Base-by-base conservation (phyloP, 805 yeast genomes). In the Zygotorulaspora danielsina region DNA sequence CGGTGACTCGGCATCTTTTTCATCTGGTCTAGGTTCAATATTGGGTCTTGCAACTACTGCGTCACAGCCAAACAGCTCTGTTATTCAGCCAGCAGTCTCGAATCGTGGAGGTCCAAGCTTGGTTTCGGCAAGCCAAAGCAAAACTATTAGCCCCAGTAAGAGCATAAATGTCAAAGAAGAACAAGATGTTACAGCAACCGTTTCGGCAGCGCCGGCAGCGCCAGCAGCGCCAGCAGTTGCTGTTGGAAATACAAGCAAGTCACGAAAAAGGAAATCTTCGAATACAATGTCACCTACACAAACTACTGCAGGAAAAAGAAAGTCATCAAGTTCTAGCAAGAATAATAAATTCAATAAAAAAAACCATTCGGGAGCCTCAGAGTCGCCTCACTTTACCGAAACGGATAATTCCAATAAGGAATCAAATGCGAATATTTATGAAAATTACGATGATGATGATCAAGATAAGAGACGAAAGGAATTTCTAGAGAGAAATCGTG, bases 401-500 rank as follows among this genome's bases (percentile, higher is more conserved):
- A 12, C 18, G 6, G 10, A 24, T 26, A 21, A 18, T 21, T 25
- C 20, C 6, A 31, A 19, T 15, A 39, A 24, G 12, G 41, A 38
- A 11, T 20, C 24, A 3, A 38, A 20, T 19, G 41, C 24, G 17
- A 32, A 33, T 31, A 25, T 15, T 21, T 33, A 35, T 6, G 42
- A 34, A 12, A 34, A 24, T 4, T 39, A 76, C 70, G 12, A 75
- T 75, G 41, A 84, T 65, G 61, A 84, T 68, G 31, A 85, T 64
- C 75, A 81, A 65, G 87, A 84, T 55, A 55, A 54, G n/a, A 61
- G 53, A 32, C 75, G 89, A 47, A 78, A 72, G 58, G 81, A 70
- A 56, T 90, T 78, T 54, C 64, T 93, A 48, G 98, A 93, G 59
- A 72, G 97, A 47, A 93, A 93, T 62, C 73, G 98, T 42, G 78